A percentile compares a stretch with the other conserved stretches of the same genome.
phyloP scores from a whole-genome alignment of 331 rosid species.

The Pyracantha coccinea region DNA sequence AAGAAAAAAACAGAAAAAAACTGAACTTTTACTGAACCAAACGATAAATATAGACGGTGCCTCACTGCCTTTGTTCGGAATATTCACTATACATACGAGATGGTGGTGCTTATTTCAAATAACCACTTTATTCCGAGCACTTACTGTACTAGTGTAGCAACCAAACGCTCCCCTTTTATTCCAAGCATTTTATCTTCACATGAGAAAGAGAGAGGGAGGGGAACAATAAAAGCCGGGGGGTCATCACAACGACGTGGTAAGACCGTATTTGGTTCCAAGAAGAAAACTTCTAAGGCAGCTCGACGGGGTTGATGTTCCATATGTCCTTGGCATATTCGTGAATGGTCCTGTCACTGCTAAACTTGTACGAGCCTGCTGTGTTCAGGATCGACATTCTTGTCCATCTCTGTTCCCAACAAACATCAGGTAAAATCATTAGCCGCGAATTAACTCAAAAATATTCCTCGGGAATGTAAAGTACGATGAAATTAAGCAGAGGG shows the following conservation, averaged over 20 bases:
- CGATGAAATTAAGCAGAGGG: neutral
- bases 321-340: constrained; percentile 87
- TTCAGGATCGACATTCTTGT: constrained; percentile 92
- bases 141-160: neutral
- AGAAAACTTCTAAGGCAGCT: constrained; percentile 35
- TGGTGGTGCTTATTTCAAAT: neutral
- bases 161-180: constrained; percentile 7
- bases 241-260: neutral
- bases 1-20: no score
- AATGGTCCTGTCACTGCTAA: constrained; percentile 97
- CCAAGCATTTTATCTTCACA: constrained; percentile 5
- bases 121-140: neutral
- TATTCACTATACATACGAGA: no score
- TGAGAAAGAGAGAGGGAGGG: neutral
- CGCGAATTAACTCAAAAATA: constrained; percentile 5
- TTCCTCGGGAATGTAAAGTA: neutral
- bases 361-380: constrained; percentile 94
- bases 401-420: constrained; percentile 58
- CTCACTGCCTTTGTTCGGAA: no score
- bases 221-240: neutral
- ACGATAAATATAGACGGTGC: no score
- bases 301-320: constrained; percentile 74
- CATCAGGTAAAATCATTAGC: constrained; percentile 12
- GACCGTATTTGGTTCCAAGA: neutral
- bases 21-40: no score